Conservation (phyloP, 2,329 filamentous ascomycete genomes). For the Colletotrichum coccodes region DNA sequence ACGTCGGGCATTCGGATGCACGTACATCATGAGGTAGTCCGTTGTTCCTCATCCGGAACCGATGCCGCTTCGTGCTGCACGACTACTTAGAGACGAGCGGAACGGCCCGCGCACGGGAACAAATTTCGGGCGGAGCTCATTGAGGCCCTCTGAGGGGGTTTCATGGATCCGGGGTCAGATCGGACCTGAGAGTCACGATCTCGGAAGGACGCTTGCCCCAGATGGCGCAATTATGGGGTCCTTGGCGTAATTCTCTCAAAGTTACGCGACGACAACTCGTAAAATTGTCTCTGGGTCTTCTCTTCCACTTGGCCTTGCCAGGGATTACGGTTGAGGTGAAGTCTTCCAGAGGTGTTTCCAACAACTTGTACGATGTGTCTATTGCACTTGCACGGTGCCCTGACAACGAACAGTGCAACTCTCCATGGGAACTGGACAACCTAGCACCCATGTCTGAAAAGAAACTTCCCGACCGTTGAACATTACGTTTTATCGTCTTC, state of each 20-base stretch:
- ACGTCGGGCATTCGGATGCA: neutral
- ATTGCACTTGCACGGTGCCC: no score
- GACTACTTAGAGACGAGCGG: neutral
- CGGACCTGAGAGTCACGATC: slow-evolving; percentile 17
- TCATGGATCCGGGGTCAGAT: slow-evolving; percentile 5
- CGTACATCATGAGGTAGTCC: neutral
- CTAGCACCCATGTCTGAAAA: no score
- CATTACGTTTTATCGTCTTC: no score
- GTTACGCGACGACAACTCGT: neutral
- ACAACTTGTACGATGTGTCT: no score
- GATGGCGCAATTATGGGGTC: slow-evolving; percentile 27
- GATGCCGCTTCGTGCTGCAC: neutral
- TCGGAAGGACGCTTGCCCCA: slow-evolving; percentile 7
- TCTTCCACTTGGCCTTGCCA: neutral
- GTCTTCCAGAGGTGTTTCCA: neutral
- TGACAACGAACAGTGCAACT: neutral
- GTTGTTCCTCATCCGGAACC: neutral
- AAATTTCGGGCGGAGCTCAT: neutral
- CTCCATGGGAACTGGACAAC: neutral
- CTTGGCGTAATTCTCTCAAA: slow-evolving; percentile 2
- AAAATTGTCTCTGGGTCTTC: neutral
- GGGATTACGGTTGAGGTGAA: neutral
- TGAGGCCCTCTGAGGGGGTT: neutral
- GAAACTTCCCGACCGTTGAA: neutral
- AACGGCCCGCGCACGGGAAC: slow-evolving; percentile 15